Evolutionary conservation across 352 stramenopile species (phyloP), one percentile per base, ranked within the genome.

Genomic region (Phytophthora uliginosa): DNA sequence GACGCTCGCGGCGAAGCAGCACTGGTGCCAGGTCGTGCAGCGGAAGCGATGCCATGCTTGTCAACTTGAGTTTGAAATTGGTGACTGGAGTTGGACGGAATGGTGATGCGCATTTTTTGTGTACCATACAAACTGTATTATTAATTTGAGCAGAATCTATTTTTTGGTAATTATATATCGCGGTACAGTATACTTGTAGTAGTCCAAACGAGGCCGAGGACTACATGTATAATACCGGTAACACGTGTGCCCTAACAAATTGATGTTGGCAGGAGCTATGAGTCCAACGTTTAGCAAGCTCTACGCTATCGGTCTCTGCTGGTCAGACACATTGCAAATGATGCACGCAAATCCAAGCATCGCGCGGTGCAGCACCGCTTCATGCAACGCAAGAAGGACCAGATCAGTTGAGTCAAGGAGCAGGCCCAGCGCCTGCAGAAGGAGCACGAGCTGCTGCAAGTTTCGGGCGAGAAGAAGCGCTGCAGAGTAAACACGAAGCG

Each of bases 311-410:
- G 42, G 0, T 66, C 61, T 36, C 20, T 70, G 18, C 18, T 72
- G 57, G 50, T 45, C 4, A 63, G 36, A 9, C 54, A 71, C 34
- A 34, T 65, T n/a, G 57, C 45, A 18, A 76, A 71, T 22, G 75
- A 83, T 13, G 42, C 58, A 31, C 80, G 77, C 40, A 81, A 76
- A 36, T 74, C 63, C 66, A 85, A 85, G 58, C 81, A 85, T 51
- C 70, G 78, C 50, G 78, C 75, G 17, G 78, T 85, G 28, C 81
- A 88, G 59, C 73, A 78, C 7, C 78, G 78, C 50, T 85, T 88
- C 48, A 79, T 84, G 31, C 57, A 84, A 68, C 59, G 78, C 17
- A 88, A 85, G 24, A 85, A 84, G 70, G 70, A 80, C 26, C 64
- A 83, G 63, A 80, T 80, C 45, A 65, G 60, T 26, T 62, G 69